Evolutionary conservation across 2,329 filamentous ascomycete genomes (phyloP), one percentile per base, ranked within the genome.

Genomic region (Verticillium isaacii): DNA sequence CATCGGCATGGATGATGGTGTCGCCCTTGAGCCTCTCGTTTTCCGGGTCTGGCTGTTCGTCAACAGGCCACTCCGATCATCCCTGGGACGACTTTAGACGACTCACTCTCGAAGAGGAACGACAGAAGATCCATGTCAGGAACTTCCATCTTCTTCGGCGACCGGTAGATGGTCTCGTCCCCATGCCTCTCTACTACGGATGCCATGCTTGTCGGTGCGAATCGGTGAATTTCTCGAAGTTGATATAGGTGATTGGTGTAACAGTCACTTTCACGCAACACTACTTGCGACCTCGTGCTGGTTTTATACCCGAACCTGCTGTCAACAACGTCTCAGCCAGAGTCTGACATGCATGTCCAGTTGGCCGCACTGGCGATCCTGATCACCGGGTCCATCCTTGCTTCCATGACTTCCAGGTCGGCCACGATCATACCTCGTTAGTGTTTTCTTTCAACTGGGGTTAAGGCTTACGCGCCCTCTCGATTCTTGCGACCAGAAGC

Each of bases 1-100:
- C 86, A 66, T 87, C 85, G 54, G 79, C 76, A 68, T 88, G 85
- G 4, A 89, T 72, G 2, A 82, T 67, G 0, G 81, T 83, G 59
- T 85, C 77, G 56, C 84, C 80, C 25, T 78, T 68, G 14, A 64
- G 52, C 14, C 57, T 60, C 19, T 64, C 57, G 19, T 59, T 65
- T 12, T 41, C 54, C 11, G 19, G 57, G 29, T 62, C 52, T 63
- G 50, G n/a, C 14, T 3, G 1, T 8, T 7, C 54, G 15, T 56
- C 15, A 32, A 14, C 54, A 34, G 5, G 11, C 5, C 19, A 23
- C 19, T 34, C 29, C 7, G 6, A 7, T 11, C 1, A 15, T 19
- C 5, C 14, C 50, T 17, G 7, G 54, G 19, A 55, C 2, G 7
- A 17, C n/a, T 11, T n/a, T 14, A 19, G 54, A 19, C 37, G 56